Evolutionary conservation across 176 grass and related monocot species (phyloP).

Genomic region (Musa beccarii): DNA sequence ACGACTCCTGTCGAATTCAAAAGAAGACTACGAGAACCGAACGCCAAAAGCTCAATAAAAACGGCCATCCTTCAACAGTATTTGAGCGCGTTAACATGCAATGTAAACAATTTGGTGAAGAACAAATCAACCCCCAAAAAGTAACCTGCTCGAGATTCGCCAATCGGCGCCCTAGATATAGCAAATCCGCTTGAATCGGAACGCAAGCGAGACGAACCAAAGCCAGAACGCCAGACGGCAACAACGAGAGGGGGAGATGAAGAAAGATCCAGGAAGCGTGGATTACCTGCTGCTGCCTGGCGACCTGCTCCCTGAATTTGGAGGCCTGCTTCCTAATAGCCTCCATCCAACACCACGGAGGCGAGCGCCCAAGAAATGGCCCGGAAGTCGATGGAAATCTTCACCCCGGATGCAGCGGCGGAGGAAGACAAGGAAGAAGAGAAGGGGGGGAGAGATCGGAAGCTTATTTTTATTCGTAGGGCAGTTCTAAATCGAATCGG

Average conservation of each 20-base stretch:
- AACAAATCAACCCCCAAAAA: not conserved
- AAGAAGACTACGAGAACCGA: not conserved
- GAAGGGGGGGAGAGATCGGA: not conserved
- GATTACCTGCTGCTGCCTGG: constrained; percentile 72
- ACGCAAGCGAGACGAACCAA: not conserved
- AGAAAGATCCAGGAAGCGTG: not conserved
- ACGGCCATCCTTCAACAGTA: not conserved
- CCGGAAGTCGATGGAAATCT: not conserved
- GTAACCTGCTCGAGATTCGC: not conserved
- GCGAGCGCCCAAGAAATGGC: not conserved
- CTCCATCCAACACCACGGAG: constrained; percentile 39
- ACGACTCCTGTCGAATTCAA: not conserved
- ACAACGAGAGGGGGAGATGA: not conserved
- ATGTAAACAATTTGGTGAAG: not conserved
- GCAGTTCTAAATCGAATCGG: too few relatives aligned
- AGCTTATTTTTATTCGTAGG: not conserved
- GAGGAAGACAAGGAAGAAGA: not conserved
- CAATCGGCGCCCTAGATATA: not conserved
- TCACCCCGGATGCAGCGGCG: not conserved
- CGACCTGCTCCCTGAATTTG: constrained; percentile 91
- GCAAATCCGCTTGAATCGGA: not conserved
- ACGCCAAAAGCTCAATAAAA: not conserved
- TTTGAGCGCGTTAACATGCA: not conserved
- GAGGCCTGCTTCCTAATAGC: constrained; percentile 93
- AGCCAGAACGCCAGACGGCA: not conserved